A percentile compares a stretch with the other conserved stretches of the same genome.
These are phyloP conservation scores for Boletus huronensis DNA, from an alignment of 768 basidiomycete genomes.

Conservation along the genomic window DNA sequence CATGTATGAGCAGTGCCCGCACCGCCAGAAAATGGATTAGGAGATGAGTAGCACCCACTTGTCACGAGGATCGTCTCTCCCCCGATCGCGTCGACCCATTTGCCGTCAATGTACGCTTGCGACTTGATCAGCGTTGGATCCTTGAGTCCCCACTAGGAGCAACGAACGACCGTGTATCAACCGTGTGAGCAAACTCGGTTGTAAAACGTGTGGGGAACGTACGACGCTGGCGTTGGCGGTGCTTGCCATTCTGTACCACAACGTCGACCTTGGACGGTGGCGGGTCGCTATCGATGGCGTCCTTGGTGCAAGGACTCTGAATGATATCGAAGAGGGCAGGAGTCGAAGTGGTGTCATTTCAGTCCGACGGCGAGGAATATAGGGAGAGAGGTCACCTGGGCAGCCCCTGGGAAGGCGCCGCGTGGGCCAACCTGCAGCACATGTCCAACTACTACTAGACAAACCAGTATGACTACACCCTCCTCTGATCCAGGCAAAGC, in stretches of 20 bases:
- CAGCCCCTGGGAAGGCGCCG: no score
- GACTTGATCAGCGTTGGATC: constrained; percentile 73
- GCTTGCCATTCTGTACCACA: constrained; percentile 53
- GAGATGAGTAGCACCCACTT: constrained; percentile 46
- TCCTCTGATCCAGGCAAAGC: not conserved
- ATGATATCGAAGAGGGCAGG: constrained; percentile 14
- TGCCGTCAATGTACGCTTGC: constrained; percentile 77
- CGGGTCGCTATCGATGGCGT: not conserved
- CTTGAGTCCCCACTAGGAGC: constrained; percentile 63
- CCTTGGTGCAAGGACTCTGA: constrained; percentile 21
- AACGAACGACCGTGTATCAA: not conserved
- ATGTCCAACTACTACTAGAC: no score
- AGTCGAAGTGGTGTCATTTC: constrained; percentile 15
- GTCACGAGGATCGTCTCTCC: constrained; percentile 70
- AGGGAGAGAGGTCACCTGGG: constrained; percentile 7
- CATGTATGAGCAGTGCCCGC: not conserved
- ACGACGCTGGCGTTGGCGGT: constrained; percentile 31
- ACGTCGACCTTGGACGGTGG: constrained; percentile 7
- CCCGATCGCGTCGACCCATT: constrained; percentile 80
- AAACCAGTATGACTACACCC: not conserved
- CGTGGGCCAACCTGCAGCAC: no score
- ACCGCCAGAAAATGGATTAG: not conserved
- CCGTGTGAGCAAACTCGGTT: not conserved
- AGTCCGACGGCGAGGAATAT: not conserved
- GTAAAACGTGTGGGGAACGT: constrained; percentile 23